A percentile compares a stretch with the other conserved stretches of the same genome.
phyloP scores from a whole-genome alignment of 768 basidiomycete genomes.

The Heimioporus sp. region DNA sequence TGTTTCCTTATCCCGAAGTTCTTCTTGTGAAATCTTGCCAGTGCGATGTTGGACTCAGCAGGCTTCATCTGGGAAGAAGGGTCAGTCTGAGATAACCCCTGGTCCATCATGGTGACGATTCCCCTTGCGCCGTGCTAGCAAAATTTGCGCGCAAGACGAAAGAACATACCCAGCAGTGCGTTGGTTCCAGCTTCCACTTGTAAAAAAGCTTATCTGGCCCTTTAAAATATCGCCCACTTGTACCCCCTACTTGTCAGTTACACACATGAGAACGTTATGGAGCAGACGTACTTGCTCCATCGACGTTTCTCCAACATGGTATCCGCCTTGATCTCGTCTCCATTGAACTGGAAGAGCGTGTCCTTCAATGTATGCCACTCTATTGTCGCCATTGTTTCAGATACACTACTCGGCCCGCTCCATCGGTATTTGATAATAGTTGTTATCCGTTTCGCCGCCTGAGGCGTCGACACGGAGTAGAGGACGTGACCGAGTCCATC shows the following conservation, averaged over 20 bases:
- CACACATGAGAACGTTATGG: not conserved
- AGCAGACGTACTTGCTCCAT: conserved; percentile 22
- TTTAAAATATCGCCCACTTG: conserved; percentile 32
- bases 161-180: conserved; percentile 23
- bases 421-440: conserved; percentile 26
- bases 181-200: conserved; percentile 33
- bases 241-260: not conserved
- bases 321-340: conserved; percentile 24
- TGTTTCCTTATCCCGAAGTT: conserved; percentile 21
- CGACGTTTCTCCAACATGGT: conserved; percentile 20
- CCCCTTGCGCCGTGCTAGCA: not conserved
- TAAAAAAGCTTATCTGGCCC: conserved; percentile 34
- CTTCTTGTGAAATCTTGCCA: conserved; percentile 25
- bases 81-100: not conserved
- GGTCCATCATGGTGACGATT: not conserved
- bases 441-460: conserved; percentile 12
- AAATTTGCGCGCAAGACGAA: not conserved
- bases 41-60: conserved; percentile 4
- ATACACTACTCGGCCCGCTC: conserved; percentile 15
- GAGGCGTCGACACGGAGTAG: conserved; percentile 20
- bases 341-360: conserved; percentile 31
- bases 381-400: conserved; percentile 33
- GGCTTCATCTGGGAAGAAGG: conserved; percentile 19
- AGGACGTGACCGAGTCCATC: conserved; percentile 17
- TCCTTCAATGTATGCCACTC: conserved; percentile 31